Evolutionary conservation across 345 rosid species (phyloP), one percentile per base, ranked within the genome.

Genomic region (Populus ilicifolia): DNA sequence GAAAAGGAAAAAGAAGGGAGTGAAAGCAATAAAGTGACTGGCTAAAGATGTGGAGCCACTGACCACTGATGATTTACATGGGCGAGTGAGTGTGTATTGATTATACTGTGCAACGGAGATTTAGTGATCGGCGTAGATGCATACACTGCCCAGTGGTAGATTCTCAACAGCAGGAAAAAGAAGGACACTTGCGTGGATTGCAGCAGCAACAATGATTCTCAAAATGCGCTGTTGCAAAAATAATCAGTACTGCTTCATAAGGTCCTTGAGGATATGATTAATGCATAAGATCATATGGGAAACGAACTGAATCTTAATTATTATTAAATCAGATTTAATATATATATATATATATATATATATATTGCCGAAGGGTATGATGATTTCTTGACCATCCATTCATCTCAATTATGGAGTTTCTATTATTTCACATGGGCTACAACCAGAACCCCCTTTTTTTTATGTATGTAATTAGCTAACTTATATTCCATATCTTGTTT

Each of bases 361-460:
- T 1, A 29, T 11, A 46, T 33, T 27, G 39, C 39, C 8, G 1
- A 38, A 6, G 39, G 29, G 23, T 21, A 71, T 75, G 61, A 82
- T 78, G 79, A 71, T 71, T 75, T 77, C 11, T 61, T 75, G 77
- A 78, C 82, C 82, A 74, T 67, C 71, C 27, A 39, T 70, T 14
- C 38, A 23, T 66, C 76, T 69, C 44, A 72, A 82, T 82, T 13
- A 79, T 75, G 62, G 59, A 71, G n/a, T 46, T n/a, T 14, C 48
- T 23, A 27, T 12, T 25, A 21, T 41, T 59, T 74, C 81, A 80
- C 81, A 80, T 80, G 86, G 77, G 63, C 4, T 38, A 75, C 81
- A 56, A 59, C 79, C 54, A 50, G 44, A 41, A 10, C 13, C 44
- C 43, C 3, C 2, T 41, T 10, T 41, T 10, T 41, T 10, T 41